Percentiles rank a stretch among this genome's conserved stretches.
Evolutionary conservation across 208 protist genomes (phyloP).

Genomic region (Acanthamoeba polyphaga): DNA sequence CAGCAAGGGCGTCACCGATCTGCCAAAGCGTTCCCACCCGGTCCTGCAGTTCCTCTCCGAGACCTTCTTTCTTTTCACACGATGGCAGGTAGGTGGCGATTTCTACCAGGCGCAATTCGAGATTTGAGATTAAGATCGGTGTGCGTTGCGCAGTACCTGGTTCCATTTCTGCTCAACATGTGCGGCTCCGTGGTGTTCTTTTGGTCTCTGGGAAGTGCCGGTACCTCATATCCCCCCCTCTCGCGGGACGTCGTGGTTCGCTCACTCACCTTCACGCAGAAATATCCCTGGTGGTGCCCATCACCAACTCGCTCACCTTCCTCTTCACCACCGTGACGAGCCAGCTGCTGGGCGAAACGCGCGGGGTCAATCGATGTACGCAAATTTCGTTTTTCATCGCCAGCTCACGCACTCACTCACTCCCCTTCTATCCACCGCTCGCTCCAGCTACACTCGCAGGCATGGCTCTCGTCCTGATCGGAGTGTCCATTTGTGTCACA

Average conservation of each 20-base stretch:
- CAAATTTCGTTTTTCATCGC: too few species aligned
- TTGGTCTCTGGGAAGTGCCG: conserved; percentile 61
- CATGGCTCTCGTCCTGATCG: conserved; percentile 30
- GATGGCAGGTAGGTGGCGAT: conserved; percentile 31
- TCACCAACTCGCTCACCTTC: conserved; percentile 73
- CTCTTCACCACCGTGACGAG: conserved; percentile 63
- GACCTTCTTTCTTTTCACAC: conserved; percentile 47
- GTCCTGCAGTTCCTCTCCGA: conserved; percentile 47
- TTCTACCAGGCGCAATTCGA: background rate
- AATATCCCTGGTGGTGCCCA: conserved; percentile 45
- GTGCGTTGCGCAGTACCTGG: conserved; percentile 6
- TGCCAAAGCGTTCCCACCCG: conserved; percentile 19
- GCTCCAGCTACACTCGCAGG: background rate
- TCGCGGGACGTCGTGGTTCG: background rate
- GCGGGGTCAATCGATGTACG: background rate
- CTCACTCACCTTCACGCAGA: background rate
- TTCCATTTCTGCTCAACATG: conserved; percentile 72
- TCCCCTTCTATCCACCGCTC: background rate
- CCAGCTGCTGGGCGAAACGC: conserved; percentile 63
- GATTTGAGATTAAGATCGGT: background rate
- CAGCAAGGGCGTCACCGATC: conserved; percentile 29
- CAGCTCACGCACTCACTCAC: background rate
- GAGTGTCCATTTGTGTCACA: conserved; percentile 54
- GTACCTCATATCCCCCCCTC: background rate
- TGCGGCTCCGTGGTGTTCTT: conserved; percentile 65